A percentile compares a stretch with the other conserved stretches of the same genome.
phyloP scores from a whole-genome alignment of 2,329 filamentous ascomycete species.

The Monilinia laxa region DNA sequence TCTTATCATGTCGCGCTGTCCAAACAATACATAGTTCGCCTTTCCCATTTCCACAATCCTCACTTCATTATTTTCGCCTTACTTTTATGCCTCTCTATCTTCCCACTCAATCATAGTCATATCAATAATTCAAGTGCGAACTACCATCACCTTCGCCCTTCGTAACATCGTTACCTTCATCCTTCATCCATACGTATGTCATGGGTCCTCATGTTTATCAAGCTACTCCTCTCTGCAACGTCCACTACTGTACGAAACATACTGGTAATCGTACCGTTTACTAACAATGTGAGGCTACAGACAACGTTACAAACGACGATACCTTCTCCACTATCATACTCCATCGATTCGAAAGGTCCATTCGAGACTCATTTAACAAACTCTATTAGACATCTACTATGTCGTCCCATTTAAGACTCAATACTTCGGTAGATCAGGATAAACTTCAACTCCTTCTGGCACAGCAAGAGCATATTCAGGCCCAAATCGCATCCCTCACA shows the following conservation, averaged over 20 bases:
- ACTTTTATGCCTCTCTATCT: constrained; percentile 32
- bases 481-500: constrained; percentile 31
- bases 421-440: constrained; percentile 30
- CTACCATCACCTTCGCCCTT: constrained; percentile 26
- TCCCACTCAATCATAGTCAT: constrained; percentile 30
- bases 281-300: constrained; percentile 32
- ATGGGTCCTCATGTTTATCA: constrained; percentile 15
- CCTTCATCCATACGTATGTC: constrained; percentile 22
- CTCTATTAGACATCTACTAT: constrained; percentile 29
- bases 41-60: constrained; percentile 28
- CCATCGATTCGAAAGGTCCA: constrained; percentile 6
- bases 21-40: constrained; percentile 36
- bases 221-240: constrained; percentile 2
- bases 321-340: constrained; percentile 23
- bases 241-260: constrained; percentile 15
- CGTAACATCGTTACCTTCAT: constrained; percentile 13
- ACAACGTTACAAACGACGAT: constrained; percentile 23
- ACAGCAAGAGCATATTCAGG: constrained; percentile 35
- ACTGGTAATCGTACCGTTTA: constrained; percentile 16
- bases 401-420: constrained; percentile 31
- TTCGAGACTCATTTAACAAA: constrained; percentile 22
- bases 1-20: constrained; percentile 26
- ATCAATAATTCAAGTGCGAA: constrained; percentile 23
- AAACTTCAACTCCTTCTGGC: constrained; percentile 33
- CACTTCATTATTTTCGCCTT: constrained; percentile 31